Base-by-base conservation (phyloP, 2,329 filamentous ascomycete genomes). In the Neofusicoccum laricinum region DNA sequence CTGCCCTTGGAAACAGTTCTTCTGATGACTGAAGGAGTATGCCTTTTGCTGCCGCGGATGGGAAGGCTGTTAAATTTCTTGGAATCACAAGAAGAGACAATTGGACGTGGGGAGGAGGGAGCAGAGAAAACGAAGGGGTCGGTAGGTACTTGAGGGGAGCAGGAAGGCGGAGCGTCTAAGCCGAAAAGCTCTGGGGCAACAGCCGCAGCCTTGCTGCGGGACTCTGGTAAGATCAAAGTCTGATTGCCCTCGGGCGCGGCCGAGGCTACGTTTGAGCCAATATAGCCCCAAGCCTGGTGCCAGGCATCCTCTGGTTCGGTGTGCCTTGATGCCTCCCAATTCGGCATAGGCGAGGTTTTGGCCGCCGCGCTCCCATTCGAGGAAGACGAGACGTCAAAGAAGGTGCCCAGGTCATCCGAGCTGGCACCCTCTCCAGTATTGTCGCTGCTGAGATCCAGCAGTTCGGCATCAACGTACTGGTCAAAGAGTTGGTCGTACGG, bases 401-500 rank as follows among this genome's bases (percentile, higher is more conserved):
- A 77, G 72, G 84, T 79, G 68, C 81, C 78, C 68, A 83, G 76
- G 67, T 84, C 79, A 70, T 82, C 76, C 64, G 80, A 78, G 46
- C 53, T 79, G 69, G 79, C 77, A 67, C 79, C 78, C 68, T 83
- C 81, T 74, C 81, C 80, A 68, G 80, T 75, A 66, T 76, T 76
- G 66, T 81, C 78, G 69, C 78, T 79, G 66, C 46, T 64, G 40
- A 78, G 75, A 63, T 79, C 80, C 68, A 82, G 80, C 64, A 82
- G 78, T 66, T 86, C 85, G 75, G 84, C 82, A 68, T 86, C 82
- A 74, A 88, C 80, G 72, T 86, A 88, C 73, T 87, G 82, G 71
- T 87, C 85, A 79, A 89, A 88, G 75, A 88, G 80, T 73, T 85
- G 84, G 76, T 84, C 84, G 41, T 64, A 64, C 66, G 85, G 80